Conservation (phyloP, 805 yeast genomes). For the Blastobotrys chiropterorum region DNA sequence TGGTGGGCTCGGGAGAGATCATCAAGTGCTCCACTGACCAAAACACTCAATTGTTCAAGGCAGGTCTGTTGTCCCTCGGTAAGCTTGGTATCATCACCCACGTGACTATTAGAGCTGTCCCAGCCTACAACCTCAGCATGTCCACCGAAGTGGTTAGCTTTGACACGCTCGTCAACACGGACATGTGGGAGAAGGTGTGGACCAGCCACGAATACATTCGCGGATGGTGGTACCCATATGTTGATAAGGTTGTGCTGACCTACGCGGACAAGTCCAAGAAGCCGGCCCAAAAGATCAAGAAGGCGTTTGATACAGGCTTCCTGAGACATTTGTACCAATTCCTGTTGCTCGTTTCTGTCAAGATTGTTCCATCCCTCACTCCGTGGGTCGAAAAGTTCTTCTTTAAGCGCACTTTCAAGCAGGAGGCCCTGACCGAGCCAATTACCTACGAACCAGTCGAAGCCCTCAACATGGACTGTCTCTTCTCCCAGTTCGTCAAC, state of each 20-base stretch:
- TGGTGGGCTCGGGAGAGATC: constrained; percentile 70
- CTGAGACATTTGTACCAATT: constrained; percentile 80
- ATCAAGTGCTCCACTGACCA: constrained; percentile 61
- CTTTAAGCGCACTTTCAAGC: constrained; percentile 78
- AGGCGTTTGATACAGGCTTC: constrained; percentile 79
- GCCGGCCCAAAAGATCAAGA: constrained; percentile 55
- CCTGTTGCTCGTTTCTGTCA: constrained; percentile 72
- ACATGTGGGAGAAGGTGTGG: constrained; percentile 72
- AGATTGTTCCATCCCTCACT: constrained; percentile 65
- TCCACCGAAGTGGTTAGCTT: constrained; percentile 77
- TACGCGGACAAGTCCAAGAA: constrained; percentile 74
- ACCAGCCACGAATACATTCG: constrained; percentile 84
- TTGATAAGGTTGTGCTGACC: constrained; percentile 83
- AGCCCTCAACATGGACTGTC: constrained; percentile 91
- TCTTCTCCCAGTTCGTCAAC: constrained; percentile 87
- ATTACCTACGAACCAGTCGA: constrained; percentile 60
- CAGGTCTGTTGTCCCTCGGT: constrained; percentile 81
- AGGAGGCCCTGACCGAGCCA: constrained; percentile 38
- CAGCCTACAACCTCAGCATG: constrained; percentile 73
- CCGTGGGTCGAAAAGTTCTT: constrained; percentile 82
- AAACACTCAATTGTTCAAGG: constrained; percentile 62
- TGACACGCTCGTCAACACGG: constrained; percentile 54
- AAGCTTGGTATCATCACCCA: constrained; percentile 84
- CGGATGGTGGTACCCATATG: constrained; percentile 97
- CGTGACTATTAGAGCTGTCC: constrained; percentile 80